Evolutionary conservation across 352 stramenopile genomes (phyloP).

Genomic region (Thalassiosira livingstoniorum): DNA sequence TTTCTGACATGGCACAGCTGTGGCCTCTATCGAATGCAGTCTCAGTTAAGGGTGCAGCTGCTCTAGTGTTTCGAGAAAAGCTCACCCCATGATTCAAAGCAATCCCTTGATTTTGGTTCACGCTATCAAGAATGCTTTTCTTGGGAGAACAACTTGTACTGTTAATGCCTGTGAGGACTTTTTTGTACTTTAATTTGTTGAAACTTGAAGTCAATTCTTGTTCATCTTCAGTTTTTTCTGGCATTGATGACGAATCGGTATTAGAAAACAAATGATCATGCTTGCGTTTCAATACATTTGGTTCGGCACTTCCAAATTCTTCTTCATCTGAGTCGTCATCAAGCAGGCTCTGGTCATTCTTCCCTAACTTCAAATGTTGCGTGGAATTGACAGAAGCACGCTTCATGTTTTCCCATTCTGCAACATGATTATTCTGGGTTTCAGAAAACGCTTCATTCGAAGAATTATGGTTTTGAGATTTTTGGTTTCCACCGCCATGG

Average conservation of each 20-base stretch:
- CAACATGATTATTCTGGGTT: not conserved
- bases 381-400: not conserved
- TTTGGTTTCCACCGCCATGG: not conserved
- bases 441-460: not conserved
- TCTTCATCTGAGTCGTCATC: conserved; percentile 22
- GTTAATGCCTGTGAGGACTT: too few relatives aligned
- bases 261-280: not conserved
- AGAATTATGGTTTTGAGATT: not conserved
- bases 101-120: not conserved
- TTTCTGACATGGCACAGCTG: conserved; percentile 24
- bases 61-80: conserved; percentile 4
- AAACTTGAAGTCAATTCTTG: too few relatives aligned
- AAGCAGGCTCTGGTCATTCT: conserved; percentile 19
- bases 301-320: not conserved
- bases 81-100: conserved; percentile 8
- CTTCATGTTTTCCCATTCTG: conserved; percentile 5
- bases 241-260: too few relatives aligned
- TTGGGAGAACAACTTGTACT: not conserved
- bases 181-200: too few relatives aligned
- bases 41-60: conserved; percentile 9
- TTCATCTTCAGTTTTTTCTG: too few relatives aligned
- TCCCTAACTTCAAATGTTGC: conserved; percentile 2
- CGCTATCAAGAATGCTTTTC: conserved; percentile 2
- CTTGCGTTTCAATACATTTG: conserved; percentile 10
- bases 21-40: conserved; percentile 16